Conservation (phyloP, 2,329 filamentous ascomycete genomes). For the Bipolaris cookei region DNA sequence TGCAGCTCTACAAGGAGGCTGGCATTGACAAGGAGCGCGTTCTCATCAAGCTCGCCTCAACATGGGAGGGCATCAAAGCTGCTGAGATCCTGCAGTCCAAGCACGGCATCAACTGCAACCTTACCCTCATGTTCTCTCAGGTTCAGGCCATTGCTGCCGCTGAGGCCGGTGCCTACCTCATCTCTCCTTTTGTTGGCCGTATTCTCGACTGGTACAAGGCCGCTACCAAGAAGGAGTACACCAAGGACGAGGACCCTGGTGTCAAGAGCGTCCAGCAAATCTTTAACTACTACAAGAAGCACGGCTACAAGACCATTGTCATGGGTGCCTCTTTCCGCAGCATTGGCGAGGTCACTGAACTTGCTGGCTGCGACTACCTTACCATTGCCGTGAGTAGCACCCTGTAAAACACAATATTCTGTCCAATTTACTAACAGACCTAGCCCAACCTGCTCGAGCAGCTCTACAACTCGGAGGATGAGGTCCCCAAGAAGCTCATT, state of each 20-base stretch:
- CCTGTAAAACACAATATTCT: not conserved
- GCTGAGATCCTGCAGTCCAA: conserved; percentile 95
- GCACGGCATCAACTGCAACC: conserved; percentile 96
- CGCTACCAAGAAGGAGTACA: conserved; percentile 89
- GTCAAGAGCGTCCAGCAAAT: conserved; percentile 92
- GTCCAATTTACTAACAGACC: conserved; percentile 19
- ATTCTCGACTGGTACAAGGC: conserved; percentile 99
- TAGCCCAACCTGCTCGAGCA: conserved; percentile 93
- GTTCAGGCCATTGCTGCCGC: conserved; percentile 94
- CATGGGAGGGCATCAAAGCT: conserved; percentile 99
- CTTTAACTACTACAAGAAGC: conserved; percentile 99
- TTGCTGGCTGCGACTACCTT: conserved; percentile 97
- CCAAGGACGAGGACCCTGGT: conserved; percentile 89
- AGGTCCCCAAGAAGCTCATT: conserved; percentile 93
- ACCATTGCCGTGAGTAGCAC: conserved; percentile 81
- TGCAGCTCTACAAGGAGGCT: conserved; percentile 88
- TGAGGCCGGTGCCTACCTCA: conserved; percentile 94
- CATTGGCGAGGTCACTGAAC: conserved; percentile 94
- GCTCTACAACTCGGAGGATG: conserved; percentile 79
- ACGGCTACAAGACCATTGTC: conserved; percentile 98
- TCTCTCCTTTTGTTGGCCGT: conserved; percentile 98
- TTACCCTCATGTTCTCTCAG: conserved; percentile 98
- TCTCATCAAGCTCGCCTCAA: conserved; percentile 98
- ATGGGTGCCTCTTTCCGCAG: conserved; percentile 99
- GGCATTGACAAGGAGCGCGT: conserved; percentile 93